phyloP scores from a whole-genome alignment of 164 flowering plant genomes.

The Litsea cubeba region DNA sequence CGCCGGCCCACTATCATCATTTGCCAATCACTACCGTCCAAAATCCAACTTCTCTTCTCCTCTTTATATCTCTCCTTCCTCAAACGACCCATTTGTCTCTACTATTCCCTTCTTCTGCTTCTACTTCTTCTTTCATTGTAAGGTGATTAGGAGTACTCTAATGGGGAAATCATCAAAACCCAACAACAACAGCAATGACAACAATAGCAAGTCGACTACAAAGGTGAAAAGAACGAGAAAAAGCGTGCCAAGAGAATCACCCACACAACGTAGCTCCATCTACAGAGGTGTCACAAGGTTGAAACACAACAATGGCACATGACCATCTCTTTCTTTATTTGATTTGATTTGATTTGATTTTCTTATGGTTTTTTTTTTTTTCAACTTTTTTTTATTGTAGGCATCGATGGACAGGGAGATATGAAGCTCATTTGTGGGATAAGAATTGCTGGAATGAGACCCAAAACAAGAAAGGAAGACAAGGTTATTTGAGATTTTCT shows the following conservation, averaged over 20 bases:
- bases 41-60: conserved; percentile 6
- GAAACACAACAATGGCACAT: not conserved
- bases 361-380: not conserved
- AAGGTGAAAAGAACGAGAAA: conserved; percentile 67
- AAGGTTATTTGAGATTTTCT: conserved; percentile 39
- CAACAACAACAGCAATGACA: conserved; percentile 15
- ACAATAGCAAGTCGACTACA: conserved; percentile 7
- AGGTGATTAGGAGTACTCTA: not conserved
- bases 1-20: conserved; percentile 23
- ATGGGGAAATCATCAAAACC: conserved; percentile 43
- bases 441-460: conserved; percentile 89
- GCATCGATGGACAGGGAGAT: conserved; percentile 92
- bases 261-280: conserved; percentile 81
- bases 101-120: not conserved
- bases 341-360: too few relatives aligned
- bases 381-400: conserved; percentile 25
- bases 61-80: conserved; percentile 13
- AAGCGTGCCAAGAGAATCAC: conserved; percentile 72
- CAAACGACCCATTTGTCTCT: conserved; percentile 23
- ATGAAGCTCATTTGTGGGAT: conserved; percentile 98
- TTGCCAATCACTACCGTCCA: conserved; percentile 17
- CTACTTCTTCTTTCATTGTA: not conserved
- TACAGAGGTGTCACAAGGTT: conserved; percentile 95
- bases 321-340: not conserved
- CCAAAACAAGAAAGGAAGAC: conserved; percentile 89